These are phyloP conservation scores for Chalaropsis ovoidea DNA, from an alignment of 2,329 filamentous ascomycete genomes.

Conservation along the genomic window DNA sequence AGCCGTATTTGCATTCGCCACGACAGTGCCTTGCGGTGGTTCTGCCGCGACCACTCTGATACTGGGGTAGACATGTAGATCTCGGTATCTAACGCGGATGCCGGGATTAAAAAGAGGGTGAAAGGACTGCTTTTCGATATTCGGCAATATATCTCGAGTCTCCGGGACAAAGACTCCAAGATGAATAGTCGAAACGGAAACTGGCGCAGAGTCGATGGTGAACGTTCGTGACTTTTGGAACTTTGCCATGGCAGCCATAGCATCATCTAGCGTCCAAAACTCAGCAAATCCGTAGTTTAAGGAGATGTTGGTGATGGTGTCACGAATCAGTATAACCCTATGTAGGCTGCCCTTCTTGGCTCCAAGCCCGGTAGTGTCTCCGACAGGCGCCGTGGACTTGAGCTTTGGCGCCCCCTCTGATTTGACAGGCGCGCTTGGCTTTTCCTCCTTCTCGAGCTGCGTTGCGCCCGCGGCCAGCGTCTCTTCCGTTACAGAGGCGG, in stretches of 20 bases:
- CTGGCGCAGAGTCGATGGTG: constrained; percentile 63
- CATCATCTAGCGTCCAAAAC: constrained; percentile 66
- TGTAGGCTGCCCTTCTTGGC: constrained; percentile 65
- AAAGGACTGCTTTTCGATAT: constrained; percentile 56
- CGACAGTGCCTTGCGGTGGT: constrained; percentile 26
- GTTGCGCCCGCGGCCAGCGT: constrained; percentile 61
- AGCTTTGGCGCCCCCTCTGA: constrained; percentile 43
- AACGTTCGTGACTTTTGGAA: constrained; percentile 64
- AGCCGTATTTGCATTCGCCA: constrained; percentile 30
- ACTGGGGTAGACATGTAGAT: constrained; percentile 60
- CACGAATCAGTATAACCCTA: constrained; percentile 66
- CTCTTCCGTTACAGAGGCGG: constrained; percentile 60
- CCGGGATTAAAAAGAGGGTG: constrained; percentile 57
- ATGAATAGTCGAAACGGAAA: constrained; percentile 65
- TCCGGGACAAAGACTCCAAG: constrained; percentile 76
- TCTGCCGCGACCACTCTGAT: constrained; percentile 50
- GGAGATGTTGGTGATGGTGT: constrained; percentile 59
- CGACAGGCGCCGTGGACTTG: constrained; percentile 49
- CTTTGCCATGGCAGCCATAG: constrained; percentile 61
- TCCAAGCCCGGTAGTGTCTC: constrained; percentile 51
- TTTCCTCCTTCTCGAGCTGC: constrained; percentile 56
- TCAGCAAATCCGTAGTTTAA: constrained; percentile 79
- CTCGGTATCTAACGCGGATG: constrained; percentile 65
- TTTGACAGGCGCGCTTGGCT: constrained; percentile 28
- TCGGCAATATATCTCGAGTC: constrained; percentile 45